Percentiles rank a stretch among this genome's conserved stretches.
Conservation (phyloP, 2,329 filamentous ascomycete genomes). For the Bimuria novae-zelandiae region DNA sequence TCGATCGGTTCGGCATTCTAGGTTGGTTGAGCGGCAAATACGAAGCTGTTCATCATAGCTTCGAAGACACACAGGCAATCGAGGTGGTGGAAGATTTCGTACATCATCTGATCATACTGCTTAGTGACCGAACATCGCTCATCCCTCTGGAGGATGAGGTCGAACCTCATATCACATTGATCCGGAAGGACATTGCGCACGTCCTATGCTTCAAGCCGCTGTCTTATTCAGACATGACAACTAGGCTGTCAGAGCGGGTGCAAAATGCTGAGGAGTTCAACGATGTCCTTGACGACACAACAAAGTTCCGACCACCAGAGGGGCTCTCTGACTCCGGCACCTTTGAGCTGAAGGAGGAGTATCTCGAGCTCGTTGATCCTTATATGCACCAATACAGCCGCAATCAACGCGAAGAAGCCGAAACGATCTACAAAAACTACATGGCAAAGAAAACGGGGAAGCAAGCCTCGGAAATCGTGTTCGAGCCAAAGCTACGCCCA, state of each 20-base stretch:
- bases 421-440: constrained; percentile 83
- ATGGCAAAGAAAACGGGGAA: constrained; percentile 88
- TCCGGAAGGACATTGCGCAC: constrained; percentile 89
- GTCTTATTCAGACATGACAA: constrained; percentile 89
- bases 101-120: constrained; percentile 85
- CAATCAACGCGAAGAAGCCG: constrained; percentile 94
- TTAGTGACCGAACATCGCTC: constrained; percentile 86
- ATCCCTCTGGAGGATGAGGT: constrained; percentile 69
- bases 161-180: constrained; percentile 68
- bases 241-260: constrained; percentile 84
- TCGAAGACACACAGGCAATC: constrained; percentile 85
- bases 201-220: constrained; percentile 95
- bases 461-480: constrained; percentile 80
- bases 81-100: constrained; percentile 96
- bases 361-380: constrained; percentile 86
- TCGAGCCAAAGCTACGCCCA: constrained; percentile 79
- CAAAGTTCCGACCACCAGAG: constrained; percentile 86
- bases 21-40: constrained; percentile 87
- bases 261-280: constrained; percentile 90
- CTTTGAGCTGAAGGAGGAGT: constrained; percentile 88
- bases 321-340: constrained; percentile 90
- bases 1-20: constrained; percentile 88
- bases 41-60: constrained; percentile 64
- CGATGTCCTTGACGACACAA: constrained; percentile 81
- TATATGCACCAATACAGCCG: constrained; percentile 96